Percentiles rank a stretch among this genome's conserved stretches.
Evolutionary conservation across 495 filamentous ascomycete species (phyloP).

Genomic region (Pyronema domesticum): DNA sequence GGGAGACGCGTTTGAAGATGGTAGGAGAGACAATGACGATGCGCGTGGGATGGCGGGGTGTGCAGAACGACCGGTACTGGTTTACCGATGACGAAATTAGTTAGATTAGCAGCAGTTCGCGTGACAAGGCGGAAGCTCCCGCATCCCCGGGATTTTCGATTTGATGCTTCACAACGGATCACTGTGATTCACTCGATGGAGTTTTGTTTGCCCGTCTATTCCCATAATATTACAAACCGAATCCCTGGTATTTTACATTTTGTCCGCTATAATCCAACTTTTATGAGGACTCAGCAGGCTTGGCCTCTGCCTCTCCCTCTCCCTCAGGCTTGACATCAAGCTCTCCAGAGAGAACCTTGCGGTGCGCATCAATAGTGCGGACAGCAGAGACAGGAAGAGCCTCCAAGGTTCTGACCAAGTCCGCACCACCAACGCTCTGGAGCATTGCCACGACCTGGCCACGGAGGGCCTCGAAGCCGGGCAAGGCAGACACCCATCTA

Average conservation of each 20-base stretch:
- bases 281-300: neutral
- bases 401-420: constrained; percentile 16
- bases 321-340: neutral
- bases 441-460: constrained; percentile 44
- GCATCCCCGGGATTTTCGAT: neutral
- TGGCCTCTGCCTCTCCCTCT: neutral
- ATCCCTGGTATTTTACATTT: neutral
- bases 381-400: constrained; percentile 12
- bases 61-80: neutral
- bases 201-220: neutral
- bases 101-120: neutral
- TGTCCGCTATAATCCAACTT: neutral
- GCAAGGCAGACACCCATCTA: constrained; percentile 73
- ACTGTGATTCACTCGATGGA: neutral
- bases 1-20: neutral
- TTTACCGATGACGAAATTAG: neutral
- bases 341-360: constrained; percentile 17
- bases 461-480: constrained; percentile 63
- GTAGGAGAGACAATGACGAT: neutral
- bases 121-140: neutral
- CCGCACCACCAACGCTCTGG: constrained; percentile 21
- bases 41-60: neutral
- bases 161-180: neutral
- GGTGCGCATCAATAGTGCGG: constrained; percentile 21
- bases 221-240: neutral